phyloP scores from a whole-genome alignment of 1,284 basidiomycete genomes.

The Chalciporus sp. region DNA sequence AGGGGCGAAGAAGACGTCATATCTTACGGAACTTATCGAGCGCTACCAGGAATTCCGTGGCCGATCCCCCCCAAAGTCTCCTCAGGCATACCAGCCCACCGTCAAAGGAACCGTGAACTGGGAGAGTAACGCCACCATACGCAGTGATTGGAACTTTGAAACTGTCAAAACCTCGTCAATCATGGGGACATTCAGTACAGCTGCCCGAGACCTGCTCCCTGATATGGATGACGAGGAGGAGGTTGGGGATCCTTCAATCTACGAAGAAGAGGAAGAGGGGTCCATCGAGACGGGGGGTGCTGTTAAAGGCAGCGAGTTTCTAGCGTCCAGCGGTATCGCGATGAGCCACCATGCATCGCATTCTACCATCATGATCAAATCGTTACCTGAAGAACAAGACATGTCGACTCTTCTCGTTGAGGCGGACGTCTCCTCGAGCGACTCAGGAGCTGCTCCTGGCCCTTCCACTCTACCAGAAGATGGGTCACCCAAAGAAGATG shows the following conservation, averaged over 20 bases:
- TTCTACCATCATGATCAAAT: slow-evolving; percentile 71
- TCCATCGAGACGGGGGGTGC: slow-evolving; percentile 61
- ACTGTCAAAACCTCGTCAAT: slow-evolving; percentile 76
- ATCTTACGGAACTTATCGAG: slow-evolving; percentile 86
- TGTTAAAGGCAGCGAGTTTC: slow-evolving; percentile 63
- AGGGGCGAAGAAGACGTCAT: slow-evolving; percentile 77
- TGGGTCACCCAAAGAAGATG: slow-evolving; percentile 48
- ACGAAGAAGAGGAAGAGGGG: slow-evolving; percentile 46
- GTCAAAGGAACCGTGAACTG: slow-evolving; percentile 58
- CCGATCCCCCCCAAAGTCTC: slow-evolving; percentile 56
- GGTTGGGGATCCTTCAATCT: slow-evolving; percentile 43
- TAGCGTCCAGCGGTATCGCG: slow-evolving; percentile 44
- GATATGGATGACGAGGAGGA: slow-evolving; percentile 57
- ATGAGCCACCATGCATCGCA: slow-evolving; percentile 58
- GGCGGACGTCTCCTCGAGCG: slow-evolving; percentile 40
- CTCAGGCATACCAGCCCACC: slow-evolving; percentile 56
- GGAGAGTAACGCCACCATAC: slow-evolving; percentile 72
- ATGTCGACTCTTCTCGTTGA: slow-evolving; percentile 42
- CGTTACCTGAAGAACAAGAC: slow-evolving; percentile 42
- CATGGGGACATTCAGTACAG: slow-evolving; percentile 73
- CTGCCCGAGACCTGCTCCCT: slow-evolving; percentile 64
- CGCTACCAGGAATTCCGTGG: slow-evolving; percentile 73
- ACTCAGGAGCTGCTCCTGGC: slow-evolving; percentile 37
- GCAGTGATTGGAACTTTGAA: slow-evolving; percentile 96
- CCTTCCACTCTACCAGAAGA: slow-evolving; percentile 35